Conservation (phyloP, 208 protist genomes). For the Leishmania lainsoni region DNA sequence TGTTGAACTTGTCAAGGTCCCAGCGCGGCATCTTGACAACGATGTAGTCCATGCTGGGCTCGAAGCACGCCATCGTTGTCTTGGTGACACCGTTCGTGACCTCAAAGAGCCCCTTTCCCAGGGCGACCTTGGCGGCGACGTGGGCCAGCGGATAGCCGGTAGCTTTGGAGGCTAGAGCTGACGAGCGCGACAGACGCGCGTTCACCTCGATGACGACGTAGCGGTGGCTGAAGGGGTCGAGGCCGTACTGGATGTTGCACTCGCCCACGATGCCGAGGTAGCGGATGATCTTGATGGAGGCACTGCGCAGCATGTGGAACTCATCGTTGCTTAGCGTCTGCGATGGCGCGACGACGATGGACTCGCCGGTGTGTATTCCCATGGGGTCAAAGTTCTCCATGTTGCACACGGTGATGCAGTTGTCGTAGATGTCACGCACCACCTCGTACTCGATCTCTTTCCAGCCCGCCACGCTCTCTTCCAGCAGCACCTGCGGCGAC, state of each 20-base stretch:
- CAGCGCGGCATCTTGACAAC: constrained; percentile 97
- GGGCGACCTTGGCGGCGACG: constrained; percentile 97
- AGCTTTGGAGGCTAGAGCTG: constrained; percentile 97
- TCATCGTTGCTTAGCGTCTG: constrained; percentile 97
- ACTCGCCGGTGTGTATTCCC: constrained; percentile 99
- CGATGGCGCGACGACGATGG: constrained; percentile 99
- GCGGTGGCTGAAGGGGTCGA: constrained; percentile 95
- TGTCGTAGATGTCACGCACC: constrained; percentile 97
- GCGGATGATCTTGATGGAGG: constrained; percentile 95
- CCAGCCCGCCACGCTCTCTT: constrained; percentile 98
- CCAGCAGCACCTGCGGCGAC: constrained; percentile 96
- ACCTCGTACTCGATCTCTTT: constrained; percentile 99
- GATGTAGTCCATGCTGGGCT: constrained; percentile 97
- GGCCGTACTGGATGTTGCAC: constrained; percentile 99
- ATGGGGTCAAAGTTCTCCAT: constrained; percentile 99
- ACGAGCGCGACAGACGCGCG: constrained; percentile 96
- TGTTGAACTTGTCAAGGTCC: constrained; percentile 97
- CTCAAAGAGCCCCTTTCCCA: constrained; percentile 94
- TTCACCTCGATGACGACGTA: constrained; percentile 99
- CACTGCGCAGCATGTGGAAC: constrained; percentile 97
- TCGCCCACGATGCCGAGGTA: constrained; percentile 98
- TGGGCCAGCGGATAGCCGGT: constrained; percentile 99
- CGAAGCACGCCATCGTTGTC: constrained; percentile 97
- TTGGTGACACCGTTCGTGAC: constrained; percentile 94
- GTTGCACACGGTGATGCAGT: constrained; percentile 99